Base-by-base conservation (phyloP, 1,139 yeast species). In the Yarrowia galli region DNA sequence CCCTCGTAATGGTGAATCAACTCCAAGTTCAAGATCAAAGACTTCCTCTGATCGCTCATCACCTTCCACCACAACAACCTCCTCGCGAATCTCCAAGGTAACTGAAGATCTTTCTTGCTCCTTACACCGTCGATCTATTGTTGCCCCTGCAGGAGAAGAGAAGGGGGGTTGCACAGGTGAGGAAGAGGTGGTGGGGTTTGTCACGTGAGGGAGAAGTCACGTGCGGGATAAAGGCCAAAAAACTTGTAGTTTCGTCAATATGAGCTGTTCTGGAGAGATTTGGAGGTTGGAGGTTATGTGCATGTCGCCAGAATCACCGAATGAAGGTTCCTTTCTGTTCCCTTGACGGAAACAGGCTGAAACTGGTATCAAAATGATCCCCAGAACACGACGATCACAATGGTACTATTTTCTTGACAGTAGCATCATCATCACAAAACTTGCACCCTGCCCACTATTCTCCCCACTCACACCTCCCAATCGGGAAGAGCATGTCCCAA, bases 61-160 rank as follows among this genome's bases (percentile, higher is more conserved):
- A 28, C 32, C 32, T 28, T 28, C 9, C n/a, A n/a, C n/a, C n/a
- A n/a, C n/a, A n/a, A 28, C 32, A 28, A 5, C 32, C 25, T 25
- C 15, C 13, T 49, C 56, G 53, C 53, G 53, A 28, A 48, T 48
- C 53, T 7, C 35, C 16, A n/a, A 25, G 22, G 20, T 28, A 22
- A 48, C 22, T n/a, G 48, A 43, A 43, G 48, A 43, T 25, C 35
- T 16, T 28, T 46, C 18, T 28, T n/a, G 51, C 51, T 46, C 53
- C 53, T 49, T 32, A 5, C 6, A 12, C 22, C 38, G 54, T 6
- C 54, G 54, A 49, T 49, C 54, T 46, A 46, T 46, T 46, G 53
- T 46, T 22, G 23, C 54, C 54, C 54, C 54, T 48, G 54, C 54
- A 48, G 36, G 54, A 7, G 35, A 23, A 23, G 15, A 32, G 28